phyloP scores from a whole-genome alignment of 2,329 filamentous ascomycete genomes.

The Coniosporium tulheliwenetii region DNA sequence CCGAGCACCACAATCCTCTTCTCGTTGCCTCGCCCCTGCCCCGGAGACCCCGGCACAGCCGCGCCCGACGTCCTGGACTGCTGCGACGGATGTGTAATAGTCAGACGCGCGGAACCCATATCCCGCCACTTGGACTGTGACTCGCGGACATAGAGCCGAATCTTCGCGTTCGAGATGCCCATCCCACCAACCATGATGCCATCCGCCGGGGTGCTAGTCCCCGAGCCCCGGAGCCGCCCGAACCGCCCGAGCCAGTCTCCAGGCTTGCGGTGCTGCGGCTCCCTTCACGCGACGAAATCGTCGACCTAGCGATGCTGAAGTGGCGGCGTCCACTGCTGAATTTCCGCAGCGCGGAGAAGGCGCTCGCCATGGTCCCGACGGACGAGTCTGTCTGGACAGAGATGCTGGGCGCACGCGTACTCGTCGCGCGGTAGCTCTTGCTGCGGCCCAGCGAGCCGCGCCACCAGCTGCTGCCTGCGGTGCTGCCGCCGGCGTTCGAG shows the following conservation, averaged over 20 bases:
- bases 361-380: constrained; percentile 60
- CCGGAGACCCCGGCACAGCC: constrained; percentile 13
- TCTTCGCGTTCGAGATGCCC: constrained; percentile 66
- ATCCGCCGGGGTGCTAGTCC: constrained; percentile 20
- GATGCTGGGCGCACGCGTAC: constrained; percentile 36
- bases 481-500: constrained; percentile 15
- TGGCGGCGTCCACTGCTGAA: constrained; percentile 56
- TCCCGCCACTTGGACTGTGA: constrained; percentile 73
- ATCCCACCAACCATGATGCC: constrained; percentile 22
- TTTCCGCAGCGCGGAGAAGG: constrained; percentile 61
- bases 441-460: constrained; percentile 40
- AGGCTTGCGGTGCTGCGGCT: constrained; percentile 37
- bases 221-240: constrained; percentile 14
- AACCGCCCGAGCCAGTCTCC: constrained; percentile 39
- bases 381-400: constrained; percentile 55
- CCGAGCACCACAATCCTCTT: constrained; percentile 72
- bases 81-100: constrained; percentile 54
- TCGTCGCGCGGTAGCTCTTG: constrained; percentile 38
- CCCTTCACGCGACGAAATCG: constrained; percentile 43
- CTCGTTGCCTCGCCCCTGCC: constrained; percentile 42
- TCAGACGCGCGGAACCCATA: constrained; percentile 69
- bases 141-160: constrained; percentile 71
- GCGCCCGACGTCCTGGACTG: constrained; percentile 16
- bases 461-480: constrained; percentile 32
- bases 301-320: constrained; percentile 74